phyloP scores from a whole-genome alignment of 306 rosid species.

The Herpetospermum pedunculosum region DNA sequence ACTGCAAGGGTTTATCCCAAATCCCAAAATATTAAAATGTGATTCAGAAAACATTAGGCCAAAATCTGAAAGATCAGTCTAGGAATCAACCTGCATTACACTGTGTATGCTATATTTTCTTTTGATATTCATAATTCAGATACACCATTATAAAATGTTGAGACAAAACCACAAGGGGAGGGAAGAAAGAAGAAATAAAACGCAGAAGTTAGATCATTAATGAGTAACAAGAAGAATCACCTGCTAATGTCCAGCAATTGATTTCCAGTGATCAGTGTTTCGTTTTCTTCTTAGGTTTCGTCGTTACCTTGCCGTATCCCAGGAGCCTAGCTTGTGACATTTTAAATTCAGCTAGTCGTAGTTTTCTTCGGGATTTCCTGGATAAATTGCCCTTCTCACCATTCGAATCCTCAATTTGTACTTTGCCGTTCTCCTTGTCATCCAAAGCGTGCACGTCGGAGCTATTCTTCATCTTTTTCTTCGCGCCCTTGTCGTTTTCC shows the following conservation, averaged over 20 bases:
- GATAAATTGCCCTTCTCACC: slow-evolving; percentile 29
- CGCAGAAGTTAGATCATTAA: neutral
- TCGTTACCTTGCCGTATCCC: slow-evolving; percentile 37
- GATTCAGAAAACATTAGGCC: neutral
- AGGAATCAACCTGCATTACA: neutral
- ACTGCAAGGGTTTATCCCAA: neutral
- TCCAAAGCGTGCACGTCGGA: slow-evolving; percentile 20
- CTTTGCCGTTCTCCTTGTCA: slow-evolving; percentile 20
- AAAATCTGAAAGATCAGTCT: neutral
- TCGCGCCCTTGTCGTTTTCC: slow-evolving; percentile 28
- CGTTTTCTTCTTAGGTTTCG: slow-evolving; percentile 36
- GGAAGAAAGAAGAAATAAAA: neutral
- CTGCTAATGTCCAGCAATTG: neutral
- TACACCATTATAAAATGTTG: neutral
- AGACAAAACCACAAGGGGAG: neutral
- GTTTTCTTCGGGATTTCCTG: slow-evolving; percentile 53
- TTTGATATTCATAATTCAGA: neutral
- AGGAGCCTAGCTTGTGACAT: slow-evolving; percentile 26
- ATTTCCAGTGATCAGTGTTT: slow-evolving; percentile 22
- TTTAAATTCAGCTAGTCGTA: slow-evolving; percentile 21
- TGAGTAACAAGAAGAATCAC: neutral
- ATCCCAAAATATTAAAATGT: neutral
- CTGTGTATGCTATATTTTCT: neutral
- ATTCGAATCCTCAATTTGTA: slow-evolving; percentile 18
- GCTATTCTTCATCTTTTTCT: slow-evolving; percentile 17